These are phyloP conservation scores for Kodamaea plutei DNA, from an alignment of 1,139 yeast genomes.

Conservation along the genomic window DNA sequence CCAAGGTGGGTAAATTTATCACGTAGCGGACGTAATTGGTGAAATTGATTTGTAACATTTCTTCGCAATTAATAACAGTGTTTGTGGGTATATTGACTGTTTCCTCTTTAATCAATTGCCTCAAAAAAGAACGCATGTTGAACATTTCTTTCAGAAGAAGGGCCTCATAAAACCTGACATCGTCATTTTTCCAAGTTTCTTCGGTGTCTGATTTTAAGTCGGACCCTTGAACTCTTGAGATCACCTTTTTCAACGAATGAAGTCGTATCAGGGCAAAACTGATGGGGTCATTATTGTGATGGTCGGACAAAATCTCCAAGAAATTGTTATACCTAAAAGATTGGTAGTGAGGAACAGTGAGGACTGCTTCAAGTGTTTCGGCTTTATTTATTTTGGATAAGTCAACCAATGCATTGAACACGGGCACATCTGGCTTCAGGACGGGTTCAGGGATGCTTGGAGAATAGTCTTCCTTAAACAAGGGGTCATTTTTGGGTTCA, in stretches of 20 bases:
- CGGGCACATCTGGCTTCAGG: constrained; percentile 7
- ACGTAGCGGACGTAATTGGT: constrained; percentile 37
- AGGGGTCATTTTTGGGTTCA: background rate
- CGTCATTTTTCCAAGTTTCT: constrained; percentile 12
- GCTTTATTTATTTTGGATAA: constrained; percentile 25
- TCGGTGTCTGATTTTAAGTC: constrained; percentile 4
- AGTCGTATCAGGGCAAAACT: constrained; percentile 39
- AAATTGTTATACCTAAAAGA: constrained; percentile 33
- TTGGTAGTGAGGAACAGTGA: constrained; percentile 31
- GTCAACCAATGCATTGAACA: constrained; percentile 23
- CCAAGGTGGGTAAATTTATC: constrained; percentile 26
- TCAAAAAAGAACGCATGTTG: constrained; percentile 24
- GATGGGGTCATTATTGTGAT: constrained; percentile 37
- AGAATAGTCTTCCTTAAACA: background rate
- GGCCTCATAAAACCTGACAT: constrained; percentile 28
- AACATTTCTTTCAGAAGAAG: constrained; percentile 31
- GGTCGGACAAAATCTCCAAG: constrained; percentile 30
- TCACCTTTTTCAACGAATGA: constrained; percentile 35
- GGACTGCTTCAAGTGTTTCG: constrained; percentile 18
- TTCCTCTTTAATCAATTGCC: constrained; percentile 21
- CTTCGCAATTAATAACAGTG: constrained; percentile 22
- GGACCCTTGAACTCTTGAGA: constrained; percentile 14
- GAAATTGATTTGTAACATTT: constrained; percentile 36
- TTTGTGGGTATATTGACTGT: constrained; percentile 12
- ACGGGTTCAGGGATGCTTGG: background rate